phyloP scores from a whole-genome alignment of 2,329 filamentous ascomycete genomes.

The Fusarium subtropicale region DNA sequence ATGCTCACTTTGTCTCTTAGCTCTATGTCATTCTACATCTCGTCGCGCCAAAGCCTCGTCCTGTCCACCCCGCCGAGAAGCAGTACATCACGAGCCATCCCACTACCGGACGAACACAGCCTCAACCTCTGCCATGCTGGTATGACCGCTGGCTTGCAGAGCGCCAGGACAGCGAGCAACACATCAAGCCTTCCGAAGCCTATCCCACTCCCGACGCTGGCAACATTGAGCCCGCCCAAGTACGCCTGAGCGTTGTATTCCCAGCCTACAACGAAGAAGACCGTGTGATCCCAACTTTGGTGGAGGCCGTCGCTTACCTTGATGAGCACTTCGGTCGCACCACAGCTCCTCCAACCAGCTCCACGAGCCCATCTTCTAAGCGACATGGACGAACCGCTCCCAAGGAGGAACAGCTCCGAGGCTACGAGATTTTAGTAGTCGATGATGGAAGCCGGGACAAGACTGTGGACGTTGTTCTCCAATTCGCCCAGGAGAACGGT shows the following conservation, averaged over 20 bases:
- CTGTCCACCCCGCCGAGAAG: slow-evolving; percentile 81
- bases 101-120: slow-evolving; percentile 55
- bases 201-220: slow-evolving; percentile 61
- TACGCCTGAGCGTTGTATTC: slow-evolving; percentile 92
- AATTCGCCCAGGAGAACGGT: slow-evolving; percentile 79
- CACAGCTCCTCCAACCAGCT: slow-evolving; percentile 38
- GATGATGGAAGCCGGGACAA: slow-evolving; percentile 89
- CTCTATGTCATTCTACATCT: slow-evolving; percentile 76
- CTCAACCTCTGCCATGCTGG: slow-evolving; percentile 82
- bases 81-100: slow-evolving; percentile 81
- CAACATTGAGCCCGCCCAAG: slow-evolving; percentile 76
- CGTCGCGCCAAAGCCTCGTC: slow-evolving; percentile 83
- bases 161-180: slow-evolving; percentile 63
- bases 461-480: slow-evolving; percentile 82
- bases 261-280: slow-evolving; percentile 96
- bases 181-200: slow-evolving; percentile 52
- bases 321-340: slow-evolving; percentile 77
- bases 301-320: slow-evolving; percentile 90
- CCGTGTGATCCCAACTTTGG: slow-evolving; percentile 83
- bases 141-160: slow-evolving; percentile 78
- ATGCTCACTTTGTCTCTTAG: slow-evolving; percentile 44
- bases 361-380: slow-evolving; percentile 46
- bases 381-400: slow-evolving; percentile 51
- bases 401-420: slow-evolving; percentile 53
- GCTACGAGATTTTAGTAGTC: slow-evolving; percentile 94